Evolutionary conservation across 352 stramenopile species (phyloP), one percentile per base, ranked within the genome.

Genomic region (Globisporangium heterothallicum): DNA sequence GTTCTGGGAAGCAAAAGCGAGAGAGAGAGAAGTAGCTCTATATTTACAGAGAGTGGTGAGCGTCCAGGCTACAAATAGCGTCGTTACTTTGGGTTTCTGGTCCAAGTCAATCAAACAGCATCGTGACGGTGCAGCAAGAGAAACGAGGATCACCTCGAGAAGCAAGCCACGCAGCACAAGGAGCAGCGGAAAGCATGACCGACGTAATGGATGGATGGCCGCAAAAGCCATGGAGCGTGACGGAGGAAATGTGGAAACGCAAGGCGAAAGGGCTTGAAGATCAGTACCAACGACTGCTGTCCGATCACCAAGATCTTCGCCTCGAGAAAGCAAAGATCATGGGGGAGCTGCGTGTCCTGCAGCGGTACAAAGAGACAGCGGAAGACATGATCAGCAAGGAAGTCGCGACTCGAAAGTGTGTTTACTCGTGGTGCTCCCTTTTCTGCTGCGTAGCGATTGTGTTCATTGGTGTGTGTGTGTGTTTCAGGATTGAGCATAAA

Each of bases 191-290:
- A 7, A 44, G 21, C 18, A 27, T 83, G 61, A 61, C 68, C 4
- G 72, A 83, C 34, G 63, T 75, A 32, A 74, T 72, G 58, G 71
- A 81, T 44, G 56, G 54, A 38, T 86, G 75, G 75, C 61, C 56
- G 14, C 55, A 75, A 48, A 86, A 84, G 47, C 71, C 75, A 26
- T 88, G 77, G 77, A 86, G 68, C 42, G 74, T 86, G 54, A 84
- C 77, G 34, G 74, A 88, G 47, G 77, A 88, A 50, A 85, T 88
- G 63, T 84, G 77, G 70, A 88, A 85, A 60, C 77, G 74, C 42
- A 86, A 88, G 57, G 74, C 69, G 22, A 84, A 84, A 40, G 68
- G 70, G 2, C 43, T 86, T 19, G 77, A 86, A 62, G 77, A 85
- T 25, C 77, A 88, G 55, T 88, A 86, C 46, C 77, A 88, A 42